These are phyloP conservation scores for Phytomonas francai DNA, from an alignment of 208 protist species.

Conservation along the genomic window DNA sequence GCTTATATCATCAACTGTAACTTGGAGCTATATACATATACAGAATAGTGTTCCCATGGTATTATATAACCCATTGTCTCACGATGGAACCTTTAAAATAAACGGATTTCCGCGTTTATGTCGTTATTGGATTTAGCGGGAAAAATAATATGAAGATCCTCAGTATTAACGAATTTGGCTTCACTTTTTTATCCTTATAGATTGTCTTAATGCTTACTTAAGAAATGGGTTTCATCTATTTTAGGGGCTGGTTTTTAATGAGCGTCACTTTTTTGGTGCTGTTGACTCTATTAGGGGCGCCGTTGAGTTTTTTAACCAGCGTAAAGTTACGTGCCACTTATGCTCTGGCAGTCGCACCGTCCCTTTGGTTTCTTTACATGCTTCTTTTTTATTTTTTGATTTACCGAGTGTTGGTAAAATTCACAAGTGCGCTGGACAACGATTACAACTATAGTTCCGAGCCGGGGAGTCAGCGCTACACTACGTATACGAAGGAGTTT, in stretches of 20 bases:
- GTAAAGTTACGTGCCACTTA: conserved; percentile 35
- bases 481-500: conserved; percentile 44
- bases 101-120: too few relatives aligned
- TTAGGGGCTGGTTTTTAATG: conserved; percentile 52
- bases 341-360: conserved; percentile 32
- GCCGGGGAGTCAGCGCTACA: conserved; percentile 8
- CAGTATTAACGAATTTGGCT: not conserved
- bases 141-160: not conserved
- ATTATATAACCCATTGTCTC: too few relatives aligned
- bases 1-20: too few relatives aligned
- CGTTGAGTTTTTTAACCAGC: conserved; percentile 31
- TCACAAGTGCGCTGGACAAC: conserved; percentile 22
- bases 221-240: conserved; percentile 8
- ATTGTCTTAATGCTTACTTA: conserved; percentile 1
- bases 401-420: conserved; percentile 34
- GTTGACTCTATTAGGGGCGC: conserved; percentile 43
- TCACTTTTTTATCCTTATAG: conserved; percentile 1
- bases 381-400: conserved; percentile 41
- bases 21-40: too few relatives aligned
- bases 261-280: conserved; percentile 33
- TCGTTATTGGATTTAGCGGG: too few relatives aligned
- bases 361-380: conserved; percentile 43
- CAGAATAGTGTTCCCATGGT: too few relatives aligned
- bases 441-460: conserved; percentile 22
- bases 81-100: too few relatives aligned